Evolutionary conservation across 306 rosid genomes (phyloP), one percentile per base, ranked within the genome.

Genomic region (Datisca glomerata): DNA sequence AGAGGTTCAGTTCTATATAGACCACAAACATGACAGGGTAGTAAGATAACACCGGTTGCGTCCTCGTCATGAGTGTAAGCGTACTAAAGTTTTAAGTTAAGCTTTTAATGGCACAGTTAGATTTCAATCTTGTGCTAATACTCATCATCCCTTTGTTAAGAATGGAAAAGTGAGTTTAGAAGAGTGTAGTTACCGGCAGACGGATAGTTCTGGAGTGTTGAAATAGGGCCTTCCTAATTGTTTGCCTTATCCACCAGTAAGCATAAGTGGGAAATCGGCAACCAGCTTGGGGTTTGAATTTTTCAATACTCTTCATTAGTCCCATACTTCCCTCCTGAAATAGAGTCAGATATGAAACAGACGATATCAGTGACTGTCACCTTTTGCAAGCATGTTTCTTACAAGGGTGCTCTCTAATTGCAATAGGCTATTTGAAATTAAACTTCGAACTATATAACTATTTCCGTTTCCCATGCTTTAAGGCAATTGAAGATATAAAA

Each of bases 251-350:
- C 93, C 96, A 85, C 80, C 81, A 87, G 63, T 79, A 86, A 37
- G 96, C 96, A 35, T 86, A 86, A 50, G 78, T 69, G 46, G 71
- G 71, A 60, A 82, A 79, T 33, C 94, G 92, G 64, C 89, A 79
- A 65, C 89, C 93, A 43, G 65, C 80, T 65, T 57, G 76, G 43
- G 93, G 97, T 72, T 78, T 78, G 74, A 82, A 83, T 63, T 70
- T 87, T 61, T 76, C 85, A 1, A 87, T 64, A 47, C 94, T 79
- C 74, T 55, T 83, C 82, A 74, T 72, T 40, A 87, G 94, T 17
- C 97, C 96, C 71, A 73, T 65, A 60, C 85, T 83, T 68, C 96
- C 94, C 64, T 69, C 93, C 96, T 87, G 60, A 15, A 49, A 64
- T 18, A 66, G 46, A 24, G 57, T 23, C 60, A 36, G 36, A 58